phyloP scores from a whole-genome alignment of 495 filamentous ascomycete species.

The Sporormia fimetaria region DNA sequence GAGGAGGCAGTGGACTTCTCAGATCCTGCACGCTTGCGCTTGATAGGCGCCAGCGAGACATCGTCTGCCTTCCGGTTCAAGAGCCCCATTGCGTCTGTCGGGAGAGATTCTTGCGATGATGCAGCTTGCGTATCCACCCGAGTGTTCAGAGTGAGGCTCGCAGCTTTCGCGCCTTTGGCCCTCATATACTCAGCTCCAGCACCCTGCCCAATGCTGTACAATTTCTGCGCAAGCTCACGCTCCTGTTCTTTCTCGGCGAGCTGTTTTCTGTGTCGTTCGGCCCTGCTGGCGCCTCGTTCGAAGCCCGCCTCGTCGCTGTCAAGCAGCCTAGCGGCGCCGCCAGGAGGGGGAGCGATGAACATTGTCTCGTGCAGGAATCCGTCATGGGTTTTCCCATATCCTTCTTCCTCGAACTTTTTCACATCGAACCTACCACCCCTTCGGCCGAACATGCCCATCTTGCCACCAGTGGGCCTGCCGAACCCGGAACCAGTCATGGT shows the following conservation, averaged over 20 bases:
- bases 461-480: conserved; percentile 12
- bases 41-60: conserved; percentile 62
- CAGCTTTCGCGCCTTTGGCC: conserved; percentile 3
- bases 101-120: conserved; percentile 5
- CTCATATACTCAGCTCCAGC: conserved; percentile 67
- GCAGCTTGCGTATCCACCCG: neutral
- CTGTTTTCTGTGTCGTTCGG: conserved; percentile 56
- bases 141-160: conserved; percentile 3
- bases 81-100: conserved; percentile 40
- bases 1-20: conserved; percentile 25
- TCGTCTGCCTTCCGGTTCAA: conserved; percentile 43
- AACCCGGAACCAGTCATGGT: conserved; percentile 39
- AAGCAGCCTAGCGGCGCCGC: conserved; percentile 50
- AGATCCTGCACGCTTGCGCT: conserved; percentile 45
- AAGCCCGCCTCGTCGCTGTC: conserved; percentile 55
- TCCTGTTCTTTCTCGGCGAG: conserved; percentile 67
- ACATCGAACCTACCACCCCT: conserved; percentile 19
- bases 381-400: conserved; percentile 52
- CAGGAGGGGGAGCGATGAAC: conserved; percentile 29
- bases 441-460: conserved; percentile 28
- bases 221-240: conserved; percentile 60
- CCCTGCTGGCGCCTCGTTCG: conserved; percentile 42
- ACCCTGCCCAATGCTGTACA: conserved; percentile 52
- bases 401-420: conserved; percentile 35
- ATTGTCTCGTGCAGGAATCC: conserved; percentile 27